Conservation (phyloP, 2,329 filamentous ascomycete genomes). For the Didymella exigua region DNA sequence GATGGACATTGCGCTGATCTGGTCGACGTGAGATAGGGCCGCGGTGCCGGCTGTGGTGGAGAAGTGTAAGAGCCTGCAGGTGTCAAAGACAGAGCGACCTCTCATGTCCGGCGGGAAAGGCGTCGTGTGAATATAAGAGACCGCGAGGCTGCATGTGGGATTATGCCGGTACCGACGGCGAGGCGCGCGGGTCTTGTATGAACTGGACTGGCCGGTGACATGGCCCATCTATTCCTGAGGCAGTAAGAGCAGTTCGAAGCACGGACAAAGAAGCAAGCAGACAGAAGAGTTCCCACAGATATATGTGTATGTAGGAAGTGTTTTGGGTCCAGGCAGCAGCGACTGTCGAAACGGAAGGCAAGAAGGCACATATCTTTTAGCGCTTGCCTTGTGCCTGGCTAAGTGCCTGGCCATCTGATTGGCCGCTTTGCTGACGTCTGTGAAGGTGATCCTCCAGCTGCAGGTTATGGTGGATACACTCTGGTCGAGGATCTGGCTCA, state of each 20-base stretch:
- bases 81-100: slow-evolving; percentile 28
- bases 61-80: slow-evolving; percentile 15
- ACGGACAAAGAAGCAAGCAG: slow-evolving; percentile 8
- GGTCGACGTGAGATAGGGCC: neutral
- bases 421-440: neutral
- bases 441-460: neutral
- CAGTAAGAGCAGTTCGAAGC: slow-evolving; percentile 10
- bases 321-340: slow-evolving; percentile 1
- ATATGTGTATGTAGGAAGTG: slow-evolving; percentile 4
- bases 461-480: too few species aligned
- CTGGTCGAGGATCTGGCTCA: too few species aligned
- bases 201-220: slow-evolving; percentile 1
- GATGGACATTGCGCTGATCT: slow-evolving; percentile 14
- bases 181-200: slow-evolving; percentile 11
- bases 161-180: slow-evolving; percentile 19
- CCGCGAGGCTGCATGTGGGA: slow-evolving; percentile 24
- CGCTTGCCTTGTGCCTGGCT: slow-evolving; percentile 1
- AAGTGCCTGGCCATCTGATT: neutral
- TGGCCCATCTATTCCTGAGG: slow-evolving; percentile 11
- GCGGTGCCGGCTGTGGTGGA: slow-evolving; percentile 1
- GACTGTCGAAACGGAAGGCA: neutral
- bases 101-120: slow-evolving; percentile 24
- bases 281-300: slow-evolving; percentile 1
- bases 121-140: slow-evolving; percentile 10
- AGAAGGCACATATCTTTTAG: neutral